Conservation (phyloP, 2,329 filamentous ascomycete species). For the Lasiodiplodia sp. region DNA sequence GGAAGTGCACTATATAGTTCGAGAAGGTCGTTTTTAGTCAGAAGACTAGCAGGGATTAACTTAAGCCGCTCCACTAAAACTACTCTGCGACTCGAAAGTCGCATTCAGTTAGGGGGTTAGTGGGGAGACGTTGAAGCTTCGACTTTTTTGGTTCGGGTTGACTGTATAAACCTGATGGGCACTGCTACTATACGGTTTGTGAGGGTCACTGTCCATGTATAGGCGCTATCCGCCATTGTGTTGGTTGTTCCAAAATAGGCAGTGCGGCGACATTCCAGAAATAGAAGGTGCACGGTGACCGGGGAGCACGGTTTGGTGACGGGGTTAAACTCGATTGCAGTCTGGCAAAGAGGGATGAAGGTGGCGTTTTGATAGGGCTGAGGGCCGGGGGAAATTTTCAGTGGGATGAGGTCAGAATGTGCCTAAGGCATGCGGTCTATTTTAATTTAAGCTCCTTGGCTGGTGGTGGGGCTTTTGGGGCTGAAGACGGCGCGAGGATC, state of each 20-base stretch:
- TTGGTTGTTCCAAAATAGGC: background rate
- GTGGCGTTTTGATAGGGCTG: background rate
- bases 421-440: conserved; percentile 22
- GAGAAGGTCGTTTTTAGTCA: too few relatives aligned
- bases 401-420: background rate
- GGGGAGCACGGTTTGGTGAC: too few relatives aligned
- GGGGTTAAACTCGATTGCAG: background rate
- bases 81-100: too few relatives aligned
- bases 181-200: too few relatives aligned
- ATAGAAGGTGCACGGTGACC: background rate
- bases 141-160: too few relatives aligned
- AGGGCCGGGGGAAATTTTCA: background rate
- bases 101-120: too few relatives aligned
- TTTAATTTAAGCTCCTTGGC: conserved; percentile 16
- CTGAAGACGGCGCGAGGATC: conserved; percentile 19
- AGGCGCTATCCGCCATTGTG: background rate
- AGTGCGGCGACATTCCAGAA: background rate
- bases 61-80: too few relatives aligned
- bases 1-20: too few relatives aligned
- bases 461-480: conserved; percentile 21
- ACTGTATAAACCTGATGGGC: background rate
- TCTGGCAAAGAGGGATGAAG: too few relatives aligned
- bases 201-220: background rate
- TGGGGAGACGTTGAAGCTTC: too few relatives aligned
- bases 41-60: too few relatives aligned